Conservation (phyloP, 768 basidiomycete genomes). For the Naganishia vaughanmartiniae region DNA sequence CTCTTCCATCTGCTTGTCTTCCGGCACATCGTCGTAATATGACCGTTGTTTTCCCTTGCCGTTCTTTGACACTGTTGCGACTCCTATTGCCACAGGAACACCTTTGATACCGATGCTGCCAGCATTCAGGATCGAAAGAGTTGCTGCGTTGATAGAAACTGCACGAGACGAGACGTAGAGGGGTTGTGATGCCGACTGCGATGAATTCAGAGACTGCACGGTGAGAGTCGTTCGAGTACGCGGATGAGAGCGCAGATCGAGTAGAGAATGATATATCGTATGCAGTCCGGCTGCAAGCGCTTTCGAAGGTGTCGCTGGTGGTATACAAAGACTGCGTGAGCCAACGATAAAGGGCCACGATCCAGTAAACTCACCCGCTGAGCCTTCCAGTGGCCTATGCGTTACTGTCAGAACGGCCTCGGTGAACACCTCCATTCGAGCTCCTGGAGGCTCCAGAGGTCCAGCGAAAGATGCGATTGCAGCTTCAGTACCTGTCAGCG, state of each 20-base stretch:
- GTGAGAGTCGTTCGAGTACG: constrained; percentile 54
- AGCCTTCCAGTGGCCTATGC: constrained; percentile 51
- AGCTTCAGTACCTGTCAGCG: constrained; percentile 27
- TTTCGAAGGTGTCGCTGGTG: constrained; percentile 35
- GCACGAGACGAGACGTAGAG: constrained; percentile 40
- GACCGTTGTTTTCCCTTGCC: constrained; percentile 3
- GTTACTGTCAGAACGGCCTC: constrained; percentile 54
- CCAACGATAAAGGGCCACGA: not conserved
- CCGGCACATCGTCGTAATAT: constrained; percentile 17
- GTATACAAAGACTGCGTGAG: not conserved
- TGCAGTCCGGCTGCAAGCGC: constrained; percentile 45
- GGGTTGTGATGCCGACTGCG: constrained; percentile 24
- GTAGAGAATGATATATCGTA: constrained; percentile 46
- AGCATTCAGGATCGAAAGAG: constrained; percentile 49
- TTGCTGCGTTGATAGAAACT: constrained; percentile 50
- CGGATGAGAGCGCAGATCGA: constrained; percentile 51
- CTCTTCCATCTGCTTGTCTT: constrained; percentile 15
- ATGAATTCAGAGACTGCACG: constrained; percentile 51
- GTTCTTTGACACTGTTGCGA: constrained; percentile 31
- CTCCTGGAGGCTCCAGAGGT: constrained; percentile 51
- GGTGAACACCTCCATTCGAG: constrained; percentile 52
- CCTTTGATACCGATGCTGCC: constrained; percentile 46
- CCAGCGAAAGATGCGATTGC: constrained; percentile 52
- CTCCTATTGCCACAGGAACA: constrained; percentile 42
- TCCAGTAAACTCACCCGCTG: constrained; percentile 43